These are phyloP conservation scores for Lentinula aciculospora DNA, from an alignment of 768 basidiomycete genomes.

Conservation along the genomic window DNA sequence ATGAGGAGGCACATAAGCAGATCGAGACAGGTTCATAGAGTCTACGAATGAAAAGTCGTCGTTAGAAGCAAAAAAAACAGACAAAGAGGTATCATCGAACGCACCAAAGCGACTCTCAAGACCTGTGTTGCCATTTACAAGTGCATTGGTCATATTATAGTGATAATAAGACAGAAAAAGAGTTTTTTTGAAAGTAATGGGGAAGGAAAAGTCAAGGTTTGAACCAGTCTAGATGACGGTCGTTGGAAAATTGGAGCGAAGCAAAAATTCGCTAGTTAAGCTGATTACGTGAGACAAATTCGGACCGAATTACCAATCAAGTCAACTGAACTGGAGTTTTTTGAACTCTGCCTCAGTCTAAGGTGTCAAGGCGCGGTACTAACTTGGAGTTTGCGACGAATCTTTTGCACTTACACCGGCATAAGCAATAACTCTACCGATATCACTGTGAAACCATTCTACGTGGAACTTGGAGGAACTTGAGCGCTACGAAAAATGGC, in stretches of 20 bases:
- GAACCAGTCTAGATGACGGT: conserved; percentile 9
- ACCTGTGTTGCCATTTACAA: conserved; percentile 71
- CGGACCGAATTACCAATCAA: neutral
- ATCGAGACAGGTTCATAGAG: conserved; percentile 72
- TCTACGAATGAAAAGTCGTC: conserved; percentile 32
- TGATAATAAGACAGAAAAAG: conserved; percentile 10
- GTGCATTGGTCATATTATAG: conserved; percentile 83
- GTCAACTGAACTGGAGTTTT: neutral
- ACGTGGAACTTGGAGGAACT: too few species aligned
- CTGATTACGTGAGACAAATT: neutral
- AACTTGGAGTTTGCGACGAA: too few species aligned
- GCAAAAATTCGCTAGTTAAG: neutral
- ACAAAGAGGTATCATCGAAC: conserved; percentile 18
- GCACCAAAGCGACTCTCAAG: conserved; percentile 73
- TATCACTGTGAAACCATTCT: too few species aligned
- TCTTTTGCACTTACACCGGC: too few species aligned
- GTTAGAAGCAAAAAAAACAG: neutral
- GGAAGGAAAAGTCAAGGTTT: neutral
- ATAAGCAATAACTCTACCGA: too few species aligned
- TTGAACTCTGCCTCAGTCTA: too few species aligned
- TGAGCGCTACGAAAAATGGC: too few species aligned
- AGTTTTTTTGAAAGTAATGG: neutral
- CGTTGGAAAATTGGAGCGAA: neutral
- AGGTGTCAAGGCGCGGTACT: too few species aligned
- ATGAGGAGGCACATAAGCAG: conserved; percentile 87